These are phyloP conservation scores for Mariannaea elegans DNA, from an alignment of 2,329 filamentous ascomycete genomes.

Conservation along the genomic window DNA sequence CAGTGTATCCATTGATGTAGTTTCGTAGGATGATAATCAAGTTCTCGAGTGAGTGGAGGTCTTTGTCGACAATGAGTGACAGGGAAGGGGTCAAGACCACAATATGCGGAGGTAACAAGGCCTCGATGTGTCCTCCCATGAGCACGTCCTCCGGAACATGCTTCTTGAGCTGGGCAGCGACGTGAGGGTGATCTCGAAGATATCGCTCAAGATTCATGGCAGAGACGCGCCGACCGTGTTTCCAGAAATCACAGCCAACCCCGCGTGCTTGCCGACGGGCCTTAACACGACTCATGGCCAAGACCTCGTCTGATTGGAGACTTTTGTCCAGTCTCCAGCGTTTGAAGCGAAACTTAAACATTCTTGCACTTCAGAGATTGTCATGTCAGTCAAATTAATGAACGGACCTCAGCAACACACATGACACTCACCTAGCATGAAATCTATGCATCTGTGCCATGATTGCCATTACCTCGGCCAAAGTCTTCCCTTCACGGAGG, in stretches of 20 bases:
- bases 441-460: conserved; percentile 6
- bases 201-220: conserved; percentile 3
- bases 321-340: conserved; percentile 10
- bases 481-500: background rate
- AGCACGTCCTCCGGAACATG: background rate
- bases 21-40: background rate
- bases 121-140: background rate
- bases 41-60: background rate
- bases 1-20: background rate
- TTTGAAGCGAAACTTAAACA: conserved; percentile 21
- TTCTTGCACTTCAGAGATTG: background rate
- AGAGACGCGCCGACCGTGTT: background rate
- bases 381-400: background rate
- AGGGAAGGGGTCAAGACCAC: background rate
- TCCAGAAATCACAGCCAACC: conserved; percentile 3
- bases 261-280: background rate
- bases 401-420: background rate
- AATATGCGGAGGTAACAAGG: background rate
- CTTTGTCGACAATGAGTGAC: background rate
- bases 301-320: background rate
- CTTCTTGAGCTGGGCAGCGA: background rate
- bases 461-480: background rate
- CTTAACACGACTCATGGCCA: conserved; percentile 10
- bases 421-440: conserved; percentile 1
- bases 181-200: conserved; percentile 1